Evolutionary conservation across 2,329 filamentous ascomycete species (phyloP).

Genomic region (Claviceps quebecensis): DNA sequence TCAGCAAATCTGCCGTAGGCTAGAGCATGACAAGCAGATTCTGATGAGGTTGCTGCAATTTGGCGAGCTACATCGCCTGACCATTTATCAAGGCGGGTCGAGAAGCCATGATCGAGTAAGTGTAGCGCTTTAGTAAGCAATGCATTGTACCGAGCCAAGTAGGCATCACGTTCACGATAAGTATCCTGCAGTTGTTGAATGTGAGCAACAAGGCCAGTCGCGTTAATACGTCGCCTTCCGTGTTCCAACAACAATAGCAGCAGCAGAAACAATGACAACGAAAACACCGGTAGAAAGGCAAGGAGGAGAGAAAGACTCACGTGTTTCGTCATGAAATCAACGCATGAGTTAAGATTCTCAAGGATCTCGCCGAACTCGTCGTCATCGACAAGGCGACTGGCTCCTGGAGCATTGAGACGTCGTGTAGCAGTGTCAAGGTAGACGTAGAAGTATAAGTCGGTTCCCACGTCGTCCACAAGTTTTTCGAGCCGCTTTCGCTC

Average conservation of each 20-base stretch:
- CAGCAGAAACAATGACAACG: background rate
- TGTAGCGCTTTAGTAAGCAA: slow-evolving; percentile 56
- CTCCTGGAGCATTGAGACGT: slow-evolving; percentile 81
- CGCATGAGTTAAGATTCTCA: slow-evolving; percentile 72
- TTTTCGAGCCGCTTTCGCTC: slow-evolving; percentile 69
- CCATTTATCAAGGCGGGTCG: slow-evolving; percentile 35
- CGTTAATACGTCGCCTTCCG: background rate
- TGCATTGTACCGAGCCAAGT: slow-evolving; percentile 74
- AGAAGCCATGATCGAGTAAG: slow-evolving; percentile 45
- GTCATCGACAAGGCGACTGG: slow-evolving; percentile 70
- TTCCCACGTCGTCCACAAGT: slow-evolving; percentile 71
- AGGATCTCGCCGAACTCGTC: slow-evolving; percentile 82
- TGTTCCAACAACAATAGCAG: background rate
- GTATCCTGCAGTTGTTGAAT: slow-evolving; percentile 37
- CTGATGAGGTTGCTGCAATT: slow-evolving; percentile 40
- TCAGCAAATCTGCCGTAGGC: slow-evolving; percentile 47
- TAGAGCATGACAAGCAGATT: slow-evolving; percentile 44
- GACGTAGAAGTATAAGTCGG: slow-evolving; percentile 86
- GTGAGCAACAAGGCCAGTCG: background rate
- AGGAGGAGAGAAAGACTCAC: slow-evolving; percentile 30
- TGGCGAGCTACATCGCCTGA: slow-evolving; percentile 41
- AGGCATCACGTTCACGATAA: slow-evolving; percentile 78
- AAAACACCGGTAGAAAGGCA: too few species aligned
- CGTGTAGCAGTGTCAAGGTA: slow-evolving; percentile 86
- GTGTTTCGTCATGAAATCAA: slow-evolving; percentile 83